These are phyloP conservation scores for Calvatia gigantea DNA, from an alignment of 768 basidiomycete genomes.

Conservation along the genomic window DNA sequence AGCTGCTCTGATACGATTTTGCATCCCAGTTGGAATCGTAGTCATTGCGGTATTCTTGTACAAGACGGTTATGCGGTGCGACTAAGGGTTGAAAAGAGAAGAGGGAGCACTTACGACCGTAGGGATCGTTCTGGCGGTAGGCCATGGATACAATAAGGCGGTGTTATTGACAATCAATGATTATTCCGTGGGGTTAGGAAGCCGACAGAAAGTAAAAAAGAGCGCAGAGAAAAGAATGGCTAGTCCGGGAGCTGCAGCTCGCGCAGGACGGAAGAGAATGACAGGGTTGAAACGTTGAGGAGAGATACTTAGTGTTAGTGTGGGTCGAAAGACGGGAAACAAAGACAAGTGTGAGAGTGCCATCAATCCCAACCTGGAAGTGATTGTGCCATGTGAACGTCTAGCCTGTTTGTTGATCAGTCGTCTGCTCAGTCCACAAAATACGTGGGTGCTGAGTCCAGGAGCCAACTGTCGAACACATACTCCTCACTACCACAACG, in stretches of 20 bases:
- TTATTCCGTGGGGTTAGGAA: too few species aligned
- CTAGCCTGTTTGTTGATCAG: neutral
- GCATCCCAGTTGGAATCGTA: conserved; percentile 48
- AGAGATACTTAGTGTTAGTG: conserved; percentile 3
- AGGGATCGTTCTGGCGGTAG: conserved; percentile 31
- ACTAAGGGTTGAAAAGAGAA: conserved; percentile 7
- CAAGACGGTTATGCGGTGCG: conserved; percentile 24
- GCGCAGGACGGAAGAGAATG: conserved; percentile 1
- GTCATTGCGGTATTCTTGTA: conserved; percentile 33
- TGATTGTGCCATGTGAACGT: neutral
- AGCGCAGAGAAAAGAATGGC: conserved; percentile 8
- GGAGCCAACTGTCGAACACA: neutral
- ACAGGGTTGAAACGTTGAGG: neutral
- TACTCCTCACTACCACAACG: neutral
- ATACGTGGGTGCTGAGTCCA: neutral
- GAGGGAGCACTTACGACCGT: conserved; percentile 13
- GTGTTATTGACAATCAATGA: too few species aligned
- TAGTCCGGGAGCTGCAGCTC: conserved; percentile 10
- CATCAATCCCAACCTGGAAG: neutral
- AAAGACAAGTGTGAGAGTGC: neutral
- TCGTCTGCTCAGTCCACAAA: neutral
- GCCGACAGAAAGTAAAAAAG: too few species aligned
- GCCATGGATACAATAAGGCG: conserved; percentile 49
- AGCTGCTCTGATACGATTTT: conserved; percentile 62
- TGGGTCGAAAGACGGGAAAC: neutral